phyloP scores from a whole-genome alignment of 306 rosid genomes.

The Clitoria ternatea region DNA sequence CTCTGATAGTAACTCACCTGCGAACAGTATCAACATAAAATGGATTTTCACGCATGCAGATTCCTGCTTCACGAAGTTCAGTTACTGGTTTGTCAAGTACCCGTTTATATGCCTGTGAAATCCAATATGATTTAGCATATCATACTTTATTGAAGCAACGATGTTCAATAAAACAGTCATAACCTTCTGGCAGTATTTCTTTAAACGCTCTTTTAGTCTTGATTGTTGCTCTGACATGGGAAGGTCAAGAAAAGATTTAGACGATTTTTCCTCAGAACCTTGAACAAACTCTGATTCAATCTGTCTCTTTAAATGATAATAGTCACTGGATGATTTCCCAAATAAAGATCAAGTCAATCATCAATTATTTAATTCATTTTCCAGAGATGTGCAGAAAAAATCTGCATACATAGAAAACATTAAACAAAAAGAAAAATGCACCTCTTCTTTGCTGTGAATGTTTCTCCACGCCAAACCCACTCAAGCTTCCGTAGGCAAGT shows the following conservation, averaged over 20 bases:
- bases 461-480: constrained; percentile 99
- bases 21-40: constrained; percentile 98
- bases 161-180: constrained; percentile 15
- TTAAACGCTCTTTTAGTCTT: constrained; percentile 84
- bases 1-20: constrained; percentile 54
- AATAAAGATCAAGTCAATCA: constrained; percentile 25
- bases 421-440: constrained; percentile 16
- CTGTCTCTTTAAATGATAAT: constrained; percentile 86
- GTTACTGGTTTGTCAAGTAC: constrained; percentile 88
- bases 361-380: constrained; percentile 29
- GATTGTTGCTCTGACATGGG: constrained; percentile 82
- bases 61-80: constrained; percentile 93
- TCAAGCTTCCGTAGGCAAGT: constrained; percentile 95
- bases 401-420: background rate
- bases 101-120: constrained; percentile 80
- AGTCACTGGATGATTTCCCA: constrained; percentile 66
- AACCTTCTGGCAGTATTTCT: constrained; percentile 98
- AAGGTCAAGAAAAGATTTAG: constrained; percentile 86
- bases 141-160: constrained; percentile 29
- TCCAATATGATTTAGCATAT: constrained; percentile 31
- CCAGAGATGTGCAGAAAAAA: constrained; percentile 11
- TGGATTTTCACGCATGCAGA: constrained; percentile 99
- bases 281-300: constrained; percentile 92
- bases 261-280: constrained; percentile 41
- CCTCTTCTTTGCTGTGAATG: constrained; percentile 87